Evolutionary conservation across 495 filamentous ascomycete genomes (phyloP).

Genomic region (Daldinia concentrica): DNA sequence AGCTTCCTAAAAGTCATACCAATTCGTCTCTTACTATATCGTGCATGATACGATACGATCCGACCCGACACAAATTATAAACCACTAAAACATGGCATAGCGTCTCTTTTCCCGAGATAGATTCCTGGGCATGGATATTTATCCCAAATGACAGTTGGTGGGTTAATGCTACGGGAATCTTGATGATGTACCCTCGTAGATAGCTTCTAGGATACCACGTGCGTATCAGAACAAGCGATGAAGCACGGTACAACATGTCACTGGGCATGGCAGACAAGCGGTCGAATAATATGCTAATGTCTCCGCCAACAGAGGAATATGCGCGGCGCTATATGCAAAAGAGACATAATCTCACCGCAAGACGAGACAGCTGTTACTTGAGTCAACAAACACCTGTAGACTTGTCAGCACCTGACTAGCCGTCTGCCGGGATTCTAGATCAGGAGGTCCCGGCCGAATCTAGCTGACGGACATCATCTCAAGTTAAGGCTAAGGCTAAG

Average conservation of each 20-base stretch:
- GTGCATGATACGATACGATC: conserved; percentile 5
- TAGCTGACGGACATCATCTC: conserved; percentile 16
- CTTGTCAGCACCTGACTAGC: conserved; percentile 35
- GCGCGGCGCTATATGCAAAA: conserved; percentile 30
- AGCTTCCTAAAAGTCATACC: conserved; percentile 15
- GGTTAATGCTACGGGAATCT: conserved; percentile 31
- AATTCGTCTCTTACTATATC: neutral
- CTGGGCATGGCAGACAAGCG: conserved; percentile 6
- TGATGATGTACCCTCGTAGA: conserved; percentile 19
- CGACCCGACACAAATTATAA: conserved; percentile 9
- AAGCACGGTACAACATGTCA: conserved; percentile 13
- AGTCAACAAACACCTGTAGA: conserved; percentile 25
- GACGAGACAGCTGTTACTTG: conserved; percentile 37
- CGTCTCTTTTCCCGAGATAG: conserved; percentile 27
- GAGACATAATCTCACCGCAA: conserved; percentile 38
- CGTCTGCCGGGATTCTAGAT: conserved; percentile 34
- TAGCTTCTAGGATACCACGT: conserved; percentile 27
- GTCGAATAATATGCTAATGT: conserved; percentile 14
- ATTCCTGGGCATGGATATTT: conserved; percentile 32
- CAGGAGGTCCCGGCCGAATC: conserved; percentile 34
- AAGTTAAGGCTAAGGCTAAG: conserved; percentile 9
- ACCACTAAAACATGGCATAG: conserved; percentile 4
- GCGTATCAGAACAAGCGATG: conserved; percentile 18
- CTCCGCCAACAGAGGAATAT: conserved; percentile 26
- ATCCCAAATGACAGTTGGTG: conserved; percentile 39